These are phyloP conservation scores for Typha latifolia DNA, from an alignment of 176 grass and related monocot genomes.

Conservation along the genomic window DNA sequence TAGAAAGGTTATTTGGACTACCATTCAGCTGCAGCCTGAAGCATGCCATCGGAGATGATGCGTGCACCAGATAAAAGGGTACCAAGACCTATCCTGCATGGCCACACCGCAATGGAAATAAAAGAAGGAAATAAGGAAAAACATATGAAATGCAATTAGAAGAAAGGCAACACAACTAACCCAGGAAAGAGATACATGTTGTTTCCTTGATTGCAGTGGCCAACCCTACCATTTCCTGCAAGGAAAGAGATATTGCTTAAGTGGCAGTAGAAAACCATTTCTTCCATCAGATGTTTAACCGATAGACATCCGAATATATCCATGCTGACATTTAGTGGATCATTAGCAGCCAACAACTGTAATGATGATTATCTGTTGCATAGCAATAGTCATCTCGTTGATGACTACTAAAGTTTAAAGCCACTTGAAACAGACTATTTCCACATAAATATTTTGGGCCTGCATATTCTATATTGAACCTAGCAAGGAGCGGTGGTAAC, in stretches of 20 bases:
- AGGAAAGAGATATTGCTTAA: slow-evolving; percentile 4
- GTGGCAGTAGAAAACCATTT: slow-evolving; percentile 11
- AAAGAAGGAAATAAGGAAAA: not conserved
- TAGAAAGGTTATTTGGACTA: slow-evolving; percentile 29
- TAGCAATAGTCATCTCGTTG: too few relatives aligned
- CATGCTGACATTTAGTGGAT: not conserved
- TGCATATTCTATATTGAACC: too few relatives aligned
- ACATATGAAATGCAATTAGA: slow-evolving; percentile 1
- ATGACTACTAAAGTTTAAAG: too few relatives aligned
- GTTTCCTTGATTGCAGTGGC: slow-evolving; percentile 96
- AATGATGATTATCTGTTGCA: not conserved
- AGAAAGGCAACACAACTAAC: slow-evolving; percentile 39
- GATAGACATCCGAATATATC: not conserved
- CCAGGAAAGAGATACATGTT: slow-evolving; percentile 99
- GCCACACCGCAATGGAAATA: slow-evolving; percentile 8
- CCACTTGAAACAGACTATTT: too few relatives aligned
- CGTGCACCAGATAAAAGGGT: slow-evolving; percentile 88
- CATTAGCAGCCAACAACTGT: not conserved
- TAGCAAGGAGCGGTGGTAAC: too few relatives aligned
- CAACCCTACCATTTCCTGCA: slow-evolving; percentile 77
- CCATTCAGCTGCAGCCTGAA: slow-evolving; percentile 90
- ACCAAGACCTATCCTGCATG: slow-evolving; percentile 84
- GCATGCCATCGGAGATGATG: slow-evolving; percentile 91
- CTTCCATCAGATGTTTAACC: not conserved
- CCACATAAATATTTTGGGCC: too few relatives aligned